A percentile compares a stretch with the other conserved stretches of the same genome.
Conservation (phyloP, 2,329 filamentous ascomycete genomes). For the Trichoderma sp. region DNA sequence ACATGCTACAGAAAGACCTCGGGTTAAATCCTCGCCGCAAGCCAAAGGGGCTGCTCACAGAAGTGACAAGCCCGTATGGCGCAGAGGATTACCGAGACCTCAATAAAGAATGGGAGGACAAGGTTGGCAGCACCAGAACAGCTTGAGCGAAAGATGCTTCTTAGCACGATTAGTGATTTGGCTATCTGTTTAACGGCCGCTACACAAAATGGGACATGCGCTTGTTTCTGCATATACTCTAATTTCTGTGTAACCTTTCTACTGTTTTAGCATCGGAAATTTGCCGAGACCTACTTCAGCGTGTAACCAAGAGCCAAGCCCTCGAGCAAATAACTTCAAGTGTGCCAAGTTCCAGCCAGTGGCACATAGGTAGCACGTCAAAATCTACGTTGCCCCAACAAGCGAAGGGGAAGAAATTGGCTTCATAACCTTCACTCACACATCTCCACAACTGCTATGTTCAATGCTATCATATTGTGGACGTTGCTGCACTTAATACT, state of each 20-base stretch:
- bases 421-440: too few relatives aligned
- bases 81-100: conserved; percentile 61
- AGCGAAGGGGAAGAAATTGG: too few relatives aligned
- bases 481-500: too few relatives aligned
- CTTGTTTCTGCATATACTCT: background rate
- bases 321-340: background rate
- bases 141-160: background rate
- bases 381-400: background rate
- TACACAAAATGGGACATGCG: background rate
- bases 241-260: background rate
- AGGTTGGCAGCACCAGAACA: conserved; percentile 5
- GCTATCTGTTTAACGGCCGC: background rate
- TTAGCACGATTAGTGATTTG: background rate
- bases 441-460: too few relatives aligned
- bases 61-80: conserved; percentile 61
- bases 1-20: conserved; percentile 68
- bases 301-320: too few relatives aligned
- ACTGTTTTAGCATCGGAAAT: background rate
- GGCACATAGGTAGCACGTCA: background rate
- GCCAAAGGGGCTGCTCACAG: conserved; percentile 51
- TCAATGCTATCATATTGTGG: too few relatives aligned
- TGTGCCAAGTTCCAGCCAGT: too few relatives aligned
- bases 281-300: background rate
- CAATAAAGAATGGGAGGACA: conserved; percentile 55
- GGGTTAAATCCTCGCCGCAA: conserved; percentile 63